These are phyloP conservation scores for Candida insectalens DNA, from an alignment of 805 yeast genomes.

Conservation along the genomic window DNA sequence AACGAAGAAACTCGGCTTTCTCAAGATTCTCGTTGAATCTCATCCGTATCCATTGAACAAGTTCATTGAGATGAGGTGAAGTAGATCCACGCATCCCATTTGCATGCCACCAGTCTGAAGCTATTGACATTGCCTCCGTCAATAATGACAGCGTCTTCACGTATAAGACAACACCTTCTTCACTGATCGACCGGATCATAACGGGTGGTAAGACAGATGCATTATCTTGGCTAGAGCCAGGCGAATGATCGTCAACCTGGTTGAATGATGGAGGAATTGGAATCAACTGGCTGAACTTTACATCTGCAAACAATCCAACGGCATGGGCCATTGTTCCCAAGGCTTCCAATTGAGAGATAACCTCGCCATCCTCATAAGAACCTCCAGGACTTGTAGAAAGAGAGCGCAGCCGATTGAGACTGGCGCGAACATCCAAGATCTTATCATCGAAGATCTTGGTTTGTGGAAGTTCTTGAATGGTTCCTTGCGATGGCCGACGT, in stretches of 20 bases:
- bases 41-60: slow-evolving; percentile 89
- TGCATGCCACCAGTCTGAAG: slow-evolving; percentile 84
- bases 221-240: slow-evolving; percentile 4
- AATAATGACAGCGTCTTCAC: slow-evolving; percentile 74
- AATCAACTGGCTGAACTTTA: slow-evolving; percentile 75
- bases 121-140: slow-evolving; percentile 78
- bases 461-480: slow-evolving; percentile 7
- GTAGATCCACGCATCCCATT: slow-evolving; percentile 24
- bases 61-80: slow-evolving; percentile 42
- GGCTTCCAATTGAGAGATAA: slow-evolving; percentile 47
- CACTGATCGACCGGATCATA: slow-evolving; percentile 53
- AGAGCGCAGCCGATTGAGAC: slow-evolving; percentile 5
- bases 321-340: slow-evolving; percentile 89
- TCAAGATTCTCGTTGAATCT: slow-evolving; percentile 83
- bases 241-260: slow-evolving; percentile 3
- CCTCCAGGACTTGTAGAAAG: background rate
- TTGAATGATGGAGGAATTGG: slow-evolving; percentile 56
- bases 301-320: slow-evolving; percentile 79
- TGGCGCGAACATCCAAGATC: slow-evolving; percentile 1
- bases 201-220: slow-evolving; percentile 37
- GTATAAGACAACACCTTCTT: slow-evolving; percentile 80
- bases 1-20: slow-evolving; percentile 71
- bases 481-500: background rate
- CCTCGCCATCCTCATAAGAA: slow-evolving; percentile 24
- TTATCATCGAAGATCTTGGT: slow-evolving; percentile 21